Conservation (phyloP, 2,329 filamentous ascomycete genomes). For the Remersonia thermophila region DNA sequence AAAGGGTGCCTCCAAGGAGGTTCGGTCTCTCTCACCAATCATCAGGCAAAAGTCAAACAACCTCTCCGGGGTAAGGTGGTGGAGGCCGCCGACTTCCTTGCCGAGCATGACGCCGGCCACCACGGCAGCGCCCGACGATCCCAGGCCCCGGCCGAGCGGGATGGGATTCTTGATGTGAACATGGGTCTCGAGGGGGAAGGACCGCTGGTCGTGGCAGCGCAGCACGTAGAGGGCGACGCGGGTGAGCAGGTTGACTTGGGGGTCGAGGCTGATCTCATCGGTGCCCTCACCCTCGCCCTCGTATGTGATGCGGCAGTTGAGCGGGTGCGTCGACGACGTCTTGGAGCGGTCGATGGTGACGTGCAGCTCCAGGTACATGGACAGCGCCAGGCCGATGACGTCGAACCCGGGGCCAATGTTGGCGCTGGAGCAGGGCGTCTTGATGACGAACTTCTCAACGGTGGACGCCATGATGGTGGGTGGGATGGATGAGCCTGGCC, state of each 20-base stretch:
- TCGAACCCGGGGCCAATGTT: slow-evolving; percentile 98
- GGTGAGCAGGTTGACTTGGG: slow-evolving; percentile 85
- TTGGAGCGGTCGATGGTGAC: slow-evolving; percentile 59
- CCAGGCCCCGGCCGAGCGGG: slow-evolving; percentile 79
- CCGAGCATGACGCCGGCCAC: slow-evolving; percentile 90
- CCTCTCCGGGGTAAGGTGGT: slow-evolving; percentile 60
- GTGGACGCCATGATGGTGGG: slow-evolving; percentile 3
- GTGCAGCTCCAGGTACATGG: slow-evolving; percentile 81
- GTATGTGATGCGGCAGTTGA: slow-evolving; percentile 86
- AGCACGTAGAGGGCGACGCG: slow-evolving; percentile 89
- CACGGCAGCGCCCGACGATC: slow-evolving; percentile 91
- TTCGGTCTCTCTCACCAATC: slow-evolving; percentile 62
- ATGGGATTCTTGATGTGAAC: slow-evolving; percentile 96
- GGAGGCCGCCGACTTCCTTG: slow-evolving; percentile 73
- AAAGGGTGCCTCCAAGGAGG: no score
- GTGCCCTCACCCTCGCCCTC: slow-evolving; percentile 65
- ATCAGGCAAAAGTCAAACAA: slow-evolving; percentile 95
- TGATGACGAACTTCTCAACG: slow-evolving; percentile 53
- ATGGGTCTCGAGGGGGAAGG: slow-evolving; percentile 74
- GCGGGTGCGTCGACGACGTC: slow-evolving; percentile 42
- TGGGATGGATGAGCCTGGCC: background rate
- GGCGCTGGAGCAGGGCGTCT: slow-evolving; percentile 85
- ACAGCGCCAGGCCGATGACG: slow-evolving; percentile 89
- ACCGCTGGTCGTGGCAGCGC: slow-evolving; percentile 75
- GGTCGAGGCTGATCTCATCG: slow-evolving; percentile 66